phyloP scores from a whole-genome alignment of 495 filamentous ascomycete species.

The Symbiotaphrina buchneri region DNA sequence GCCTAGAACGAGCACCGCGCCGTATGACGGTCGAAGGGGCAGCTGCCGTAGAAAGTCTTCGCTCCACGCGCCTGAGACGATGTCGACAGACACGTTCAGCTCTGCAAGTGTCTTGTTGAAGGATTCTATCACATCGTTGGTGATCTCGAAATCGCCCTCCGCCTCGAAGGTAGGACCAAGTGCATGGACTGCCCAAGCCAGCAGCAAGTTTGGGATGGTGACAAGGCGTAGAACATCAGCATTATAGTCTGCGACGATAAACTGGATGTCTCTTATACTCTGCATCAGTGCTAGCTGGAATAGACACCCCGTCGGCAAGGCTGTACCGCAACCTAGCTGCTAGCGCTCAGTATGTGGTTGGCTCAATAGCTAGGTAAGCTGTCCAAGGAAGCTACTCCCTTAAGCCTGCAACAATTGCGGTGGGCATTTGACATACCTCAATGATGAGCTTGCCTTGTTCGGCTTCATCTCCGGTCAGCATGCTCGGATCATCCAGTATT shows the following conservation, averaged over 20 bases:
- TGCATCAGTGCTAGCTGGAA: slow-evolving; percentile 40
- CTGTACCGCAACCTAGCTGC: slow-evolving; percentile 80
- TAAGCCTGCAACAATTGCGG: too few relatives aligned
- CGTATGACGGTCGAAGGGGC: slow-evolving; percentile 20
- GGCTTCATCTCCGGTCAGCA: too few relatives aligned
- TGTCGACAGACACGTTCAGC: slow-evolving; percentile 35
- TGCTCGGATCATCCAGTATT: slow-evolving; percentile 22
- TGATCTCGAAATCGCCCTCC: slow-evolving; percentile 57
- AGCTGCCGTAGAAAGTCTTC: slow-evolving; percentile 39
- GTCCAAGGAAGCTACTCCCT: too few relatives aligned
- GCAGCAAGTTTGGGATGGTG: slow-evolving; percentile 69
- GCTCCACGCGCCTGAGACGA: slow-evolving; percentile 75
- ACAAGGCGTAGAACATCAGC: slow-evolving; percentile 62
- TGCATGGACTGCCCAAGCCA: slow-evolving; percentile 48
- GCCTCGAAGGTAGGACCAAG: slow-evolving; percentile 9
- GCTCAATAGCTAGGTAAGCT: too few relatives aligned
- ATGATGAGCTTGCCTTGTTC: slow-evolving; percentile 36
- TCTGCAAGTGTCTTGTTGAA: slow-evolving; percentile 36
- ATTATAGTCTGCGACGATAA: slow-evolving; percentile 83
- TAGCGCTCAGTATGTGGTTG: slow-evolving; percentile 4
- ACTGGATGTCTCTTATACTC: slow-evolving; percentile 18
- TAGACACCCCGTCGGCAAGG: slow-evolving; percentile 56
- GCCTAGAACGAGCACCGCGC: slow-evolving; percentile 39
- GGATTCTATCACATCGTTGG: slow-evolving; percentile 28
- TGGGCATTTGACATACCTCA: slow-evolving; percentile 34